Percentiles rank a stretch among this genome's conserved stretches.
These are phyloP conservation scores for Eimeria zaria DNA, from an alignment of 169 alveolate species.

Conservation along the genomic window DNA sequence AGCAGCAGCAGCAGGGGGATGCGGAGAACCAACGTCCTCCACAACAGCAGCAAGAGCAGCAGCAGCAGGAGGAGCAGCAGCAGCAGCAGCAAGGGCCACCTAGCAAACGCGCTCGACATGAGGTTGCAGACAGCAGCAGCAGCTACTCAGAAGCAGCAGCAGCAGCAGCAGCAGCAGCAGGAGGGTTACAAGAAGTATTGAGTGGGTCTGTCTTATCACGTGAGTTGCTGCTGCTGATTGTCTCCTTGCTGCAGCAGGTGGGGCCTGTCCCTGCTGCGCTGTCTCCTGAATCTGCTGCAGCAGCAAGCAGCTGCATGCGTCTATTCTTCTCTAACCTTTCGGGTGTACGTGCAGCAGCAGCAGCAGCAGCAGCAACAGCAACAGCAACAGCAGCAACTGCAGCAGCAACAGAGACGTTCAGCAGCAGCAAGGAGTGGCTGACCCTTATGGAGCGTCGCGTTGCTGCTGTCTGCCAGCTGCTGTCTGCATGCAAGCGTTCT, in stretches of 20 bases:
- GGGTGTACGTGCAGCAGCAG: slow-evolving; percentile 48
- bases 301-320: slow-evolving; percentile 61
- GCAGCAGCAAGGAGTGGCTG: slow-evolving; percentile 45
- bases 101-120: slow-evolving; percentile 19
- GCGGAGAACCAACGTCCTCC: background rate
- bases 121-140: background rate
- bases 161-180: slow-evolving; percentile 54
- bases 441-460: slow-evolving; percentile 22
- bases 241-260: slow-evolving; percentile 34
- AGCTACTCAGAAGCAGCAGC: background rate
- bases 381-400: slow-evolving; percentile 31
- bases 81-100: slow-evolving; percentile 17
- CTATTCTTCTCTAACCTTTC: slow-evolving; percentile 46
- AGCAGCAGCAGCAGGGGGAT: slow-evolving; percentile 1
- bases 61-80: slow-evolving; percentile 9
- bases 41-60: slow-evolving; percentile 51
- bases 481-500: slow-evolving; percentile 1
- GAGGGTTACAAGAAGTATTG: background rate
- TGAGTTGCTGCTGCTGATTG: slow-evolving; percentile 15
- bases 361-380: slow-evolving; percentile 36
- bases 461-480: slow-evolving; percentile 45
- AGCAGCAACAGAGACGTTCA: slow-evolving; percentile 5
- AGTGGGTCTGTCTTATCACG: background rate
- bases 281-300: slow-evolving; percentile 48
- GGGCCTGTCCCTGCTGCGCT: slow-evolving; percentile 4